Evolutionary conservation across 352 stramenopile species (phyloP).

Genomic region (Albugo laibachii): DNA sequence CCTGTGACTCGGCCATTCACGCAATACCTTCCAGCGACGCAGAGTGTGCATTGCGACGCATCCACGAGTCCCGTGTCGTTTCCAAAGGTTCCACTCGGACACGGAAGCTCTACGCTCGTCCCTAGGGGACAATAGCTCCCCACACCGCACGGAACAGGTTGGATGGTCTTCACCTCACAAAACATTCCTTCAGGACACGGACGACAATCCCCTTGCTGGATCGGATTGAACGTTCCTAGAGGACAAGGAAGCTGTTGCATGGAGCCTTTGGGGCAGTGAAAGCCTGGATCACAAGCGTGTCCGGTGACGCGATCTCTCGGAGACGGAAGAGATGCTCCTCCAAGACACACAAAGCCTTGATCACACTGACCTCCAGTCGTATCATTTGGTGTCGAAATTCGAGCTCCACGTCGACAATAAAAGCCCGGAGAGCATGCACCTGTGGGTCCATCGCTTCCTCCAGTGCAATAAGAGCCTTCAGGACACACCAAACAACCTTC

Average conservation of each 20-base stretch:
- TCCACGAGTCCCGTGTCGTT: conserved; percentile 19
- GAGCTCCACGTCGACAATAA: conserved; percentile 36
- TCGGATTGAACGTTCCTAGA: conserved; percentile 46
- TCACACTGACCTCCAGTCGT: conserved; percentile 25
- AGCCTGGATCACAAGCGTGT: conserved; percentile 29
- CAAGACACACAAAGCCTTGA: conserved; percentile 39
- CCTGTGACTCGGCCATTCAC: conserved; percentile 42
- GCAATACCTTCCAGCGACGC: conserved; percentile 58
- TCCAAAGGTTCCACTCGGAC: conserved; percentile 63
- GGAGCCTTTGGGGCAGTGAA: conserved; percentile 45
- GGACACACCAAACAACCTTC: conserved; percentile 32
- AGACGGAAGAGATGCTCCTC: conserved; percentile 21
- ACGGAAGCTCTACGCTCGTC: conserved; percentile 24
- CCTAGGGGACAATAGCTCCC: conserved; percentile 53
- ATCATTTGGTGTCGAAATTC: conserved; percentile 18
- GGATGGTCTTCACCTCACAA: conserved; percentile 39
- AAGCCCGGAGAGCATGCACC: conserved; percentile 38
- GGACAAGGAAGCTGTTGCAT: conserved; percentile 24
- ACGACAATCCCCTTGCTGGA: conserved; percentile 20
- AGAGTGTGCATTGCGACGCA: conserved; percentile 36
- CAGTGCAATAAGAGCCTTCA: conserved; percentile 65
- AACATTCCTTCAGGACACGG: conserved; percentile 39
- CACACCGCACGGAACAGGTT: conserved; percentile 26
- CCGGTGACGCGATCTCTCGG: conserved; percentile 37
- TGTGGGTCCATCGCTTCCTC: conserved; percentile 28